Evolutionary conservation across 139 green algal species (phyloP).

Genomic region (Penium margaritaceum): DNA sequence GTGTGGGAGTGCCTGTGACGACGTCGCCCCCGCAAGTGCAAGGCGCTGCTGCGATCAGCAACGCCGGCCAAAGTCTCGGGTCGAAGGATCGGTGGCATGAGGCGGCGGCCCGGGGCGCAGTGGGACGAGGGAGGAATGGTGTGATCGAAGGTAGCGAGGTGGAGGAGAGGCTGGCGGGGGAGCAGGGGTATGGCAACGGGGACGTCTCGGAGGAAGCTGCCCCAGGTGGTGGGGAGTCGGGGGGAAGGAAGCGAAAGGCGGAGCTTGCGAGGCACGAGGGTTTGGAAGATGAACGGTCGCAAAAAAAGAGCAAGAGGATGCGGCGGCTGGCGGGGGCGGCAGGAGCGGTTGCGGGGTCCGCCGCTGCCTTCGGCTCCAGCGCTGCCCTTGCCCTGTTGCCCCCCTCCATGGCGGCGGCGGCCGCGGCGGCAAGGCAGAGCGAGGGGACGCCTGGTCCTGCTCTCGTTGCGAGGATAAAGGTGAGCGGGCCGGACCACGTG

Average conservation of each 20-base stretch:
- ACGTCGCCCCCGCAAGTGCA: background rate
- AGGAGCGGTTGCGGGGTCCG: background rate
- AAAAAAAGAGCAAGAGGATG: background rate
- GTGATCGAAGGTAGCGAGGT: too few relatives aligned
- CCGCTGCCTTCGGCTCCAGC: background rate
- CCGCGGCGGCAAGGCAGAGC: background rate
- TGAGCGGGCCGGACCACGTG: slow-evolving; percentile 4
- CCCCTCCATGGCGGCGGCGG: too few relatives aligned
- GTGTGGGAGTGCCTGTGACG: slow-evolving; percentile 39
- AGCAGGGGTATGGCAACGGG: background rate
- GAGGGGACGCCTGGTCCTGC: background rate
- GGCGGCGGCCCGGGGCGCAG: too few relatives aligned
- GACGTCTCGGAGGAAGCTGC: too few relatives aligned
- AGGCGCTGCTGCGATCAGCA: background rate
- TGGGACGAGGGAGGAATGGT: background rate
- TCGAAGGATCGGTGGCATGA: background rate
- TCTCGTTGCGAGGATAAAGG: background rate
- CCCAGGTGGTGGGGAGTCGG: background rate
- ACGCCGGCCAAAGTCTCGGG: background rate
- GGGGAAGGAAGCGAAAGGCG: background rate
- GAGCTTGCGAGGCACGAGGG: slow-evolving; percentile 23
- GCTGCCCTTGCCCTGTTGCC: too few relatives aligned
- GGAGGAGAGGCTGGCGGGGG: slow-evolving; percentile 39
- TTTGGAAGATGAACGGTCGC: background rate
- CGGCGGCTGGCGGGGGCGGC: background rate